Evolutionary conservation across 176 grass and related monocot genomes (phyloP).

Genomic region (Typha latifolia): DNA sequence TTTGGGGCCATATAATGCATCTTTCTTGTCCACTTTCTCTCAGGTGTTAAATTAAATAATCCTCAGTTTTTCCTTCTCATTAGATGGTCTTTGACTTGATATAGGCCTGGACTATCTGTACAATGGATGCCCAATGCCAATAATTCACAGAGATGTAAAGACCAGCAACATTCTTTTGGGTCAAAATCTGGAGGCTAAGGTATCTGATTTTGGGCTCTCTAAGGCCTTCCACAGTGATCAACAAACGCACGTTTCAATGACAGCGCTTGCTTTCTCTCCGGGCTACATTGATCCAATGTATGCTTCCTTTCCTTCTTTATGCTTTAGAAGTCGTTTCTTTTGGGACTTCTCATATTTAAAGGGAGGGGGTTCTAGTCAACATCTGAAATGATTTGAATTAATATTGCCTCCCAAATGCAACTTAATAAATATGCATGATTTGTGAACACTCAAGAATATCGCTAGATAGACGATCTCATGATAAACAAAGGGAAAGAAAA

Average conservation of each 20-base stretch:
- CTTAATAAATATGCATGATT: no score
- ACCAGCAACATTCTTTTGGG: conserved; percentile 38
- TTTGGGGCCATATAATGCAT: not conserved
- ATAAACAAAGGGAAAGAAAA: no score
- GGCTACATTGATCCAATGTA: conserved; percentile 50
- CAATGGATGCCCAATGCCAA: conserved; percentile 15
- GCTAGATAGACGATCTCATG: no score
- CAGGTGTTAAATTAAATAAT: not conserved
- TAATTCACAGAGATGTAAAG: conserved; percentile 48
- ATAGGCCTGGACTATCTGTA: conserved; percentile 45
- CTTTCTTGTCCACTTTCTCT: not conserved
- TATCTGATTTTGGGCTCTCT: conserved; percentile 39
- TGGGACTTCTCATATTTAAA: no score
- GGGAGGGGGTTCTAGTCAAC: not conserved
- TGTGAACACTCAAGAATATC: no score
- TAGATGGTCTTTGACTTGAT: not conserved
- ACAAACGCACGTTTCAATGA: not conserved
- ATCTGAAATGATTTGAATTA: no score
- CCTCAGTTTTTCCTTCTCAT: not conserved
- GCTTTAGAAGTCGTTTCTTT: no score
- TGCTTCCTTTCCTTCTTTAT: not conserved
- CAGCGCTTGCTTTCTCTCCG: conserved; percentile 7
- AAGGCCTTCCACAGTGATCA: conserved; percentile 13
- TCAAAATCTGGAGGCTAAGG: conserved; percentile 21
- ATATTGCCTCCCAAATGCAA: no score